Evolutionary conservation across 2,329 filamentous ascomycete genomes (phyloP).

Genomic region (Pseudocercospora ulei): DNA sequence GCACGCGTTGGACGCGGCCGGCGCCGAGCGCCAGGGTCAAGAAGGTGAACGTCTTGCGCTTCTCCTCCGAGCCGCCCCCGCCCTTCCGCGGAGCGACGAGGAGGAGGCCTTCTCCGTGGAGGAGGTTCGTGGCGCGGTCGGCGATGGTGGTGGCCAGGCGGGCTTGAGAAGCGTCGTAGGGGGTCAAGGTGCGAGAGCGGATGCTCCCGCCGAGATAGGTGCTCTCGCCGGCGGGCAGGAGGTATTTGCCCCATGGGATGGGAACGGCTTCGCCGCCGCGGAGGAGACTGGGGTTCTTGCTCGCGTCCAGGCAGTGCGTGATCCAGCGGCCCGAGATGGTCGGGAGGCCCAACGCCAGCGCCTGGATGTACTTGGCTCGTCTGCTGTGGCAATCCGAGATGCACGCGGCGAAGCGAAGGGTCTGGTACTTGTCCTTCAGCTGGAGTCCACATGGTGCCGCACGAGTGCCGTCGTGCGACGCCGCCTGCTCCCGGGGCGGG

Average conservation of each 20-base stretch:
- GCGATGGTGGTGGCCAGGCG: slow-evolving; percentile 50
- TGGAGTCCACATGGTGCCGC: slow-evolving; percentile 22
- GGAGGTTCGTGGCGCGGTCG: slow-evolving; percentile 31
- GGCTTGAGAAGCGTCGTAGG: slow-evolving; percentile 51
- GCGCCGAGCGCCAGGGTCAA: slow-evolving; percentile 71
- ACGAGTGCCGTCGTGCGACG: slow-evolving; percentile 5
- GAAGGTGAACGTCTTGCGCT: slow-evolving; percentile 65
- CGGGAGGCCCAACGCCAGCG: slow-evolving; percentile 77
- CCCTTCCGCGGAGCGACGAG: slow-evolving; percentile 53
- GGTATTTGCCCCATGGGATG: slow-evolving; percentile 68
- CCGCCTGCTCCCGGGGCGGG: slow-evolving; percentile 17
- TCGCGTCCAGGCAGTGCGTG: slow-evolving; percentile 52
- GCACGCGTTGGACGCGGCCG: slow-evolving; percentile 53
- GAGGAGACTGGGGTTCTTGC: slow-evolving; percentile 16
- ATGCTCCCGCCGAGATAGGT: slow-evolving; percentile 65
- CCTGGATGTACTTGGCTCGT: slow-evolving; percentile 88
- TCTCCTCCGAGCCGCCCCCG: slow-evolving; percentile 48
- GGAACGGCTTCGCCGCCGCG: slow-evolving; percentile 45
- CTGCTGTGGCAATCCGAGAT: slow-evolving; percentile 79
- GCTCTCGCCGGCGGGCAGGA: slow-evolving; percentile 77
- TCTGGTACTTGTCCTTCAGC: slow-evolving; percentile 46
- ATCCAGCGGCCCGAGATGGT: slow-evolving; percentile 79
- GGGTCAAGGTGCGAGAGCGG: slow-evolving; percentile 58
- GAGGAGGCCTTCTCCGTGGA: slow-evolving; percentile 56
- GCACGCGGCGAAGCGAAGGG: slow-evolving; percentile 67